phyloP scores from a whole-genome alignment of 176 grass and related monocot genomes.

The Oryza australiensis region DNA sequence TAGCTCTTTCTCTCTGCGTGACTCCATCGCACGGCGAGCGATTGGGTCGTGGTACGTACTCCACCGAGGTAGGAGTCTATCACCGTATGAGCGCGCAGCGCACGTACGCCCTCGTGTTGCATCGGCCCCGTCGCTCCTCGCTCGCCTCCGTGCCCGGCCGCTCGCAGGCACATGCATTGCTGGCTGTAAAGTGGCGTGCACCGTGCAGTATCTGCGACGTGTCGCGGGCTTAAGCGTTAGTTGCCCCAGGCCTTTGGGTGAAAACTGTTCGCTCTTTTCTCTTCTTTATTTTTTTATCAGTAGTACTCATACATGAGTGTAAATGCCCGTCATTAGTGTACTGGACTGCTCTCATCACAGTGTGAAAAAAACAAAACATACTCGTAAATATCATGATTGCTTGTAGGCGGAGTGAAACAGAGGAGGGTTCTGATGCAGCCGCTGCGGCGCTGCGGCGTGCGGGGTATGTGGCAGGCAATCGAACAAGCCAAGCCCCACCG shows the following conservation, averaged over 20 bases:
- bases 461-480: background rate
- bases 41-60: background rate
- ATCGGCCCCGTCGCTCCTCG: background rate
- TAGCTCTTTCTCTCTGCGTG: background rate
- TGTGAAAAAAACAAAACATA: background rate
- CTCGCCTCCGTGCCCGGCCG: too few relatives aligned
- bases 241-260: background rate
- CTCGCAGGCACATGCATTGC: background rate
- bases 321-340: background rate
- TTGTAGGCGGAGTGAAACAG: background rate
- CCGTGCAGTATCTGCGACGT: background rate
- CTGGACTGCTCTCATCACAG: background rate
- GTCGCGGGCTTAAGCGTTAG: background rate
- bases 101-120: background rate
- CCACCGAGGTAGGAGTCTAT: too few relatives aligned
- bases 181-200: background rate
- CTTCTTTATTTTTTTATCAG: background rate
- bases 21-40: background rate
- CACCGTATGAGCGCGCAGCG: background rate
- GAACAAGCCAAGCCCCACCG: constrained; percentile 9
- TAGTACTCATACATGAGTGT: background rate
- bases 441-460: constrained; percentile 8
- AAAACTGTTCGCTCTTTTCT: background rate
- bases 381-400: background rate
- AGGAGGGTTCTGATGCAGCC: background rate